Evolutionary conservation across 768 basidiomycete species (phyloP).

Genomic region (Rubroboletus pulcherrimus): DNA sequence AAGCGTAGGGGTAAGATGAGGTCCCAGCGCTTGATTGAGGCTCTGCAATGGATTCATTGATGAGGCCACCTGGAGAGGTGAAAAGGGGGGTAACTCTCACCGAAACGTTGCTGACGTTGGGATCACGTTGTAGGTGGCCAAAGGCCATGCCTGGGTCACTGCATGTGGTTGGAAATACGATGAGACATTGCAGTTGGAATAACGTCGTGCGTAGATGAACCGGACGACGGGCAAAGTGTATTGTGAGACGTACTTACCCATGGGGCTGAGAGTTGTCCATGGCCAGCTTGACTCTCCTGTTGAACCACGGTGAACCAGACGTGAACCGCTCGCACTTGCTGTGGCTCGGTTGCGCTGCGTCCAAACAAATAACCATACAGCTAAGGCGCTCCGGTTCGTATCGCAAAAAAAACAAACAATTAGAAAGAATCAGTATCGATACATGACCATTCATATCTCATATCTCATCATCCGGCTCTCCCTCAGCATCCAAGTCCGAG

Average conservation of each 20-base stretch:
- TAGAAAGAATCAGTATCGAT: constrained; percentile 21
- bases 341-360: constrained; percentile 32
- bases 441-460: constrained; percentile 36
- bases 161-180: constrained; percentile 19
- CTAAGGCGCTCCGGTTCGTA: constrained; percentile 22
- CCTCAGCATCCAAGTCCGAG: constrained; percentile 40
- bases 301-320: constrained; percentile 36
- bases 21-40: constrained; percentile 58
- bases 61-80: constrained; percentile 26
- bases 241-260: constrained; percentile 29
- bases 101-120: constrained; percentile 54
- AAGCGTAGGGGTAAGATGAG: constrained; percentile 43
- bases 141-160: constrained; percentile 63
- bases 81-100: constrained; percentile 38
- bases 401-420: constrained; percentile 15
- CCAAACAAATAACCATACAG: constrained; percentile 21
- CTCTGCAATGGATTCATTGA: constrained; percentile 36
- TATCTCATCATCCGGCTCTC: constrained; percentile 45
- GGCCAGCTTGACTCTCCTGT: constrained; percentile 14
- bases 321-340: constrained; percentile 33
- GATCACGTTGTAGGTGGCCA: constrained; percentile 56
- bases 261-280: constrained; percentile 35
- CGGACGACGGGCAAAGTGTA: background rate
- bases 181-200: constrained; percentile 11
- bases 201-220: background rate